Evolutionary conservation across 2,329 filamentous ascomycete species (phyloP).

Genomic region (Clarireedia monteithiana): DNA sequence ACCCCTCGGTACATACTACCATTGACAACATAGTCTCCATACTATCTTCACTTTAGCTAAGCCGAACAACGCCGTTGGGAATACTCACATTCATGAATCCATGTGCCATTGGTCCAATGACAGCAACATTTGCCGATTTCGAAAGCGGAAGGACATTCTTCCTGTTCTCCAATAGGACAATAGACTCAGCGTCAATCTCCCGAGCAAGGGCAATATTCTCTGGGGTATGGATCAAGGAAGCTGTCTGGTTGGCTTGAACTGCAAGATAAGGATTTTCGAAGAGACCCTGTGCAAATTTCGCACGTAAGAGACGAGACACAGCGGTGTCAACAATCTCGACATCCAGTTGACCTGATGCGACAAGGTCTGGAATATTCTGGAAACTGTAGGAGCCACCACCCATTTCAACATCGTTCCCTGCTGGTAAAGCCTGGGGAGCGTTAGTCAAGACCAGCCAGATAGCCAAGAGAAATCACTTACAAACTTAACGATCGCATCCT

Average conservation of each 20-base stretch:
- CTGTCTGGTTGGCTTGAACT: constrained; percentile 46
- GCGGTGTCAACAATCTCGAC: constrained; percentile 55
- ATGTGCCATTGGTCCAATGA: constrained; percentile 70
- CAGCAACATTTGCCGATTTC: constrained; percentile 60
- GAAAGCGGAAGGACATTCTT: constrained; percentile 54
- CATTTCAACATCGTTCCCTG: constrained; percentile 70
- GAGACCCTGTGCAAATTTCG: constrained; percentile 62
- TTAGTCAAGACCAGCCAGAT: background rate
- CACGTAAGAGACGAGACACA: constrained; percentile 55
- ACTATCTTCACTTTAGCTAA: constrained; percentile 33
- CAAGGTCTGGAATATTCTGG: constrained; percentile 55
- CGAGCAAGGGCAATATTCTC: constrained; percentile 65
- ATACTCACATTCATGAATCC: constrained; percentile 57
- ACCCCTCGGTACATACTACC: constrained; percentile 56
- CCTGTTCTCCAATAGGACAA: constrained; percentile 73
- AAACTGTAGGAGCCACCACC: constrained; percentile 68
- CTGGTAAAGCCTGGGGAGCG: constrained; percentile 44
- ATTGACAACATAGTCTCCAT: constrained; percentile 64
- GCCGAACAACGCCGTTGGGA: background rate
- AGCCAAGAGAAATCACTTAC: constrained; percentile 26
- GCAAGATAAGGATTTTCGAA: constrained; percentile 63
- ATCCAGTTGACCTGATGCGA: constrained; percentile 53
- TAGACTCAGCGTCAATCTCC: constrained; percentile 70
- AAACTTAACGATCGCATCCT: constrained; percentile 54
- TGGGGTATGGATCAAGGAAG: constrained; percentile 54